Base-by-base conservation (phyloP, 2,329 filamentous ascomycete species). In the Aspergillus sp. region DNA sequence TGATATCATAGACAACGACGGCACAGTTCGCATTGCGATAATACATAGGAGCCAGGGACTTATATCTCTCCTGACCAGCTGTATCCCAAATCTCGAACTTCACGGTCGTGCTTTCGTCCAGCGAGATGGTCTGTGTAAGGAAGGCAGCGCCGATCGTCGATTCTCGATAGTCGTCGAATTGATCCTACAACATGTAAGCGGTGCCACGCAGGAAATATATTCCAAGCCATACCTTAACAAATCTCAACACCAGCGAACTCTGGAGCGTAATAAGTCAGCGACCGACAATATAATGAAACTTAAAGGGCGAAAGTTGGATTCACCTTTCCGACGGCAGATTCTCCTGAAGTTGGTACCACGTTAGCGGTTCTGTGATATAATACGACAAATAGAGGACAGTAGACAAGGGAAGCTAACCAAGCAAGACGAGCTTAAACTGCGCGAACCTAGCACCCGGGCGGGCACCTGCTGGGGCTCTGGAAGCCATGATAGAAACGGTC, bases 31-130 rank as follows among this genome's bases (percentile, higher is more conserved):
- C 96, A 76, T 99, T 99, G 70, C 96, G 84, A 81, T 99, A 99
- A 83, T 99, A 99, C 95, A 99, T 99, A 69, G 95, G 95, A 35
- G 95, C 95, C 66, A 99, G 84, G 12, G 95, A 98, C 84, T 98
- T 98, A 85, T 98, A 99, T 73, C 96, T 87, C 80, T 99, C 95
- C 80, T 99, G 95, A 63, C 95, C 95, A 63, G 95, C 95, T 9
- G 95, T 99, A 79, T 97, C 93, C 93, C 95, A 99, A 74, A 99
- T 99, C 80, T 99, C 95, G 73, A 99, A 99, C 83, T 99, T 99
- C 79, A 99, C 93, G 56, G 95, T 99, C 59, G 95, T 98, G 78
- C 87, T 95, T 74, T 98, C 95, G 76, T 98, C 93, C 77, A 99
- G 89, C 58, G 93, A 93, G 76, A 99, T 97, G 67, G 95, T 99